Percentiles rank a stretch among this genome's conserved stretches.
Conservation (phyloP, 2,329 filamentous ascomycete species). For the Alternaria postmessia region DNA sequence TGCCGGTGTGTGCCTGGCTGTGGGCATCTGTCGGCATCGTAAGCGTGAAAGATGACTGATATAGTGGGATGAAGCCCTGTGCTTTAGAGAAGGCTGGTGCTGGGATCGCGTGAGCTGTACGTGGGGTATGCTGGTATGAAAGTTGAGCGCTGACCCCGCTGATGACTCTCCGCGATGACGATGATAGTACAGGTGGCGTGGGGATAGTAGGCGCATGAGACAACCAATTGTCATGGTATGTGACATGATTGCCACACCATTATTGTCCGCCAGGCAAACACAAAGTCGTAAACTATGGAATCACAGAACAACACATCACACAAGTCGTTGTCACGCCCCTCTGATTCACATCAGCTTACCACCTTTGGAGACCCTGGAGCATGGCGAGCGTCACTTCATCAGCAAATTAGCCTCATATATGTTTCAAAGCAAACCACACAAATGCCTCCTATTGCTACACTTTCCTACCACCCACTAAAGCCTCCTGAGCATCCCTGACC, state of each 20-base stretch:
- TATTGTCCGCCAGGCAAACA: background rate
- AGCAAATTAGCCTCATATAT: background rate
- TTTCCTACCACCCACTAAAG: background rate
- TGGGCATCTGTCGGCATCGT: conserved; percentile 13
- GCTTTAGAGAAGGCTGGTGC: background rate
- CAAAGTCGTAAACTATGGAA: background rate
- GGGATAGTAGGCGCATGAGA: background rate
- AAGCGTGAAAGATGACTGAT: background rate
- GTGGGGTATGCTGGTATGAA: background rate
- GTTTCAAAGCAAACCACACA: background rate
- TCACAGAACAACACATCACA: background rate
- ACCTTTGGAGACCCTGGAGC: background rate
- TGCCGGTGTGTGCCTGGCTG: conserved; percentile 20
- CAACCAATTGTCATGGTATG: background rate
- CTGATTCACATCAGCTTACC: background rate
- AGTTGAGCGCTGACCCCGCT: background rate
- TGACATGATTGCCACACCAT: background rate
- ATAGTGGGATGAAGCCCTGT: background rate
- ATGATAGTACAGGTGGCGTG: background rate
- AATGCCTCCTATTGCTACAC: background rate
- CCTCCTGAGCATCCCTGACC: background rate
- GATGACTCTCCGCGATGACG: background rate
- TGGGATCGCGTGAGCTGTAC: background rate
- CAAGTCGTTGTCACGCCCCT: background rate
- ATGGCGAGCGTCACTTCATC: background rate